phyloP scores from a whole-genome alignment of 192 early-diverging fungal species.

The Umbelopsis ramanniana region DNA sequence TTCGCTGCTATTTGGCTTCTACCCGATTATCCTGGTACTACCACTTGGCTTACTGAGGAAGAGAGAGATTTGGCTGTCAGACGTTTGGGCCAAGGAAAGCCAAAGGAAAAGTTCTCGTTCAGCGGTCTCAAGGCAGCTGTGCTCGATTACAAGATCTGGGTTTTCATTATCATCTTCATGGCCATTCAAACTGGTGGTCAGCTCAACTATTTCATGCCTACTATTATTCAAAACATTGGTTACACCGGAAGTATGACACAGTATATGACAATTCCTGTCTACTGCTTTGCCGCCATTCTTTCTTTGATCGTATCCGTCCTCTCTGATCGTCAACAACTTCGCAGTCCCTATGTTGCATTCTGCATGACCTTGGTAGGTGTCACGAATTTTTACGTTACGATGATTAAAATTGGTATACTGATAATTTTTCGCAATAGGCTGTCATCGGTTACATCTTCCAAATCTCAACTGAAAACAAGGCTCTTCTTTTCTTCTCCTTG shows the following conservation, averaged over 20 bases:
- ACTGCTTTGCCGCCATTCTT: slow-evolving; percentile 24
- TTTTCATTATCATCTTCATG: slow-evolving; percentile 39
- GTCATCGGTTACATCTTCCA: slow-evolving; percentile 26
- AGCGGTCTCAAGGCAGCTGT: slow-evolving; percentile 23
- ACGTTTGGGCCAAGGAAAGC: slow-evolving; percentile 34
- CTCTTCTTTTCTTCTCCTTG: slow-evolving; percentile 26
- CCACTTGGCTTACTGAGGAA: slow-evolving; percentile 33
- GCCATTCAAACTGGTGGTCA: slow-evolving; percentile 47
- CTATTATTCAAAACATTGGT: slow-evolving; percentile 26
- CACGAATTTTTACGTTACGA: neutral
- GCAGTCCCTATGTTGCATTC: slow-evolving; percentile 14
- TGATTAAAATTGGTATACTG: neutral
- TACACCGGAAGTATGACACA: slow-evolving; percentile 27
- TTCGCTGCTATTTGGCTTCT: slow-evolving; percentile 54
- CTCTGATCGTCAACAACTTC: slow-evolving; percentile 26
- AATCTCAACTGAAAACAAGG: slow-evolving; percentile 17
- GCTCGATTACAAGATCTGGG: slow-evolving; percentile 30
- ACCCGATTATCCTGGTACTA: slow-evolving; percentile 50
- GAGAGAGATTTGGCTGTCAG: slow-evolving; percentile 25
- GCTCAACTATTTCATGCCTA: slow-evolving; percentile 29
- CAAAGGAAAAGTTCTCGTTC: slow-evolving; percentile 23
- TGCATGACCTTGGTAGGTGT: slow-evolving; percentile 18
- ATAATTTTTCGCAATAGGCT: neutral
- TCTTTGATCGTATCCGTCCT: slow-evolving; percentile 27
- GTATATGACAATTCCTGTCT: slow-evolving; percentile 34